A percentile compares a stretch with the other conserved stretches of the same genome.
These are phyloP conservation scores for Penicillium lagena DNA, from an alignment of 495 filamentous ascomycete genomes.

Conservation along the genomic window DNA sequence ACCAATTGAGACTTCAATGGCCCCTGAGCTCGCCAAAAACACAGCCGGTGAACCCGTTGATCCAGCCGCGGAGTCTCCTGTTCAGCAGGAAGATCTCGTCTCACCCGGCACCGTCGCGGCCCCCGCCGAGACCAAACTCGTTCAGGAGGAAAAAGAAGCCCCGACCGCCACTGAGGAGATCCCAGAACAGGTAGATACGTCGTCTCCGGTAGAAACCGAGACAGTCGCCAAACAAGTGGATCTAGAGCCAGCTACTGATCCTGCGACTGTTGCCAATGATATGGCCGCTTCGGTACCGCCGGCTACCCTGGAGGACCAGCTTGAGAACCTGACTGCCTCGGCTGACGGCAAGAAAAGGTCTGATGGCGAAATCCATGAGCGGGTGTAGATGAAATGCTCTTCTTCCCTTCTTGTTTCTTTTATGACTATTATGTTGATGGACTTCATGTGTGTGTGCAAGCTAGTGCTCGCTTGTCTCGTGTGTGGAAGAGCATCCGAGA, in stretches of 20 bases:
- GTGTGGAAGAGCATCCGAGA: too few species aligned
- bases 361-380: slow-evolving; percentile 15
- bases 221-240: slow-evolving; percentile 6
- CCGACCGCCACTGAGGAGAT: slow-evolving; percentile 1
- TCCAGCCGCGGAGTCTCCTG: slow-evolving; percentile 10
- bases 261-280: slow-evolving; percentile 1
- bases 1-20: slow-evolving; percentile 17
- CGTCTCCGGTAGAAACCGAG: neutral
- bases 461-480: too few species aligned
- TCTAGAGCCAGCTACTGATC: neutral
- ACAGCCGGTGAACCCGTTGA: slow-evolving; percentile 50
- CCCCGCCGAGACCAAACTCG: neutral
- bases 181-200: neutral
- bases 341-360: slow-evolving; percentile 28
- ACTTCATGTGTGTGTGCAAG: too few species aligned
- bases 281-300: slow-evolving; percentile 1
- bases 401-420: neutral
- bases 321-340: slow-evolving; percentile 21
- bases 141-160: neutral
- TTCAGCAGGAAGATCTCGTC: slow-evolving; percentile 1
- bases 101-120: slow-evolving; percentile 1
- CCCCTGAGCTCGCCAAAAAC: slow-evolving; percentile 43
- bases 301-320: slow-evolving; percentile 13
- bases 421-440: neutral
- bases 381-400: neutral